Base-by-base conservation (phyloP, 169 alveolate genomes). In the Plasmodium billcollinsi region DNA sequence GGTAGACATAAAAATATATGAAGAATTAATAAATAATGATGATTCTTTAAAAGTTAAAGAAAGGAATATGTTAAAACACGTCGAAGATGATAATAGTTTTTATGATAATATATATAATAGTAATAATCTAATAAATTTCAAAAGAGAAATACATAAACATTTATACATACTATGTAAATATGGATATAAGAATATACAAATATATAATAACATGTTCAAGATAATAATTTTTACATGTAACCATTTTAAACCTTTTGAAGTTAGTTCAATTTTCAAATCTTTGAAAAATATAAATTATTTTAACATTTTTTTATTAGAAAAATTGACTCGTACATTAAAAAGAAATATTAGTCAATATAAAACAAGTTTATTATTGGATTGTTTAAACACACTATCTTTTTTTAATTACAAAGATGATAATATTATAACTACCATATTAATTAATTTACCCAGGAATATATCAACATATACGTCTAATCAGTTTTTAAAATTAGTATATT, bases 261-360 rank as follows among this genome's bases (percentile, higher is more conserved):
- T 78, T n/a, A 49, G 89, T 49, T 78, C 89, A 26, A 78, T 78
- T 52, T 52, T 78, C 26, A 78, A 49, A n/a, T 78, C 89, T n/a
- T 39, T 67, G 12, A 56, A 78, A 78, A 78, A 78, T 21, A 9
- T 78, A 56, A 78, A 66, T 21, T 78, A 65, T 21, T 78, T 65
- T 70, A 78, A 78, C 21, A 66, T 59, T 52, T 52, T 33, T 45
- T 78, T 78, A 78, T 78, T 78, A 65, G 9, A 66, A 49, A 70
- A 65, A 58, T 78, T 78, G 45, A 71, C 49, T 11, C 52, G 21
- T 2, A 21, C 33, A 65, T 39, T 78, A 50, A 78, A 33, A 70
- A 52, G 39, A 58, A 78, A 78, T 66, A 65, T 78, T 65, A 78
- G 89, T 66, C 89, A 78, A 59, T 78, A 78, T 70, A 78, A 78